Base-by-base conservation (phyloP, 495 filamentous ascomycete genomes). In the Durotheca rogersii region DNA sequence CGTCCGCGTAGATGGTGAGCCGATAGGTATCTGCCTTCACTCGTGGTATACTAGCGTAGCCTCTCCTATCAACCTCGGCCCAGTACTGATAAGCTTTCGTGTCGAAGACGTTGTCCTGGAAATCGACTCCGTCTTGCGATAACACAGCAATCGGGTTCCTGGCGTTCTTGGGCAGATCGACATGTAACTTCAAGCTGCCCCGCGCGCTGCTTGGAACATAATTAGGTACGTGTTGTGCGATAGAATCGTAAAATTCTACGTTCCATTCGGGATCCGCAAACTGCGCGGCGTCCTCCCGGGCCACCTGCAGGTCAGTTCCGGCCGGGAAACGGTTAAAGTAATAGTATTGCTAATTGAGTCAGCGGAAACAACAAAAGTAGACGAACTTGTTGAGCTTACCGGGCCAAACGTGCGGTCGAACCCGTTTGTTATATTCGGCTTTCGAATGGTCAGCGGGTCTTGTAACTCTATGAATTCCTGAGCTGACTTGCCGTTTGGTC, bases 401-500 rank as follows among this genome's bases (percentile, higher is more conserved):
- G 78, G 78, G 5, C 78, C 79, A 46, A 82, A 81, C 2, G 78
- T 81, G 19, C 78, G 71, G 55, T 81, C 76, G 57, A 80, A 81
- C 21, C 79, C 80, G 53, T 80, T 53, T 4, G 78, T 81, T 61
- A 82, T 82, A 40, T 81, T 80, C 11, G 80, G 78, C 17, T 62
- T 23, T 48, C 21, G n/a, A 38, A 29, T 7, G 38, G 41, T 62
- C 27, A 62, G 42, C 25, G n/a, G 7, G 7, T 6, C 23, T 11
- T 29, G n/a, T 18, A 7, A 1, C 12, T 5, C 38, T 25, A 9
- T 32, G 9, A 19, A 29, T 15, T 0, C 15, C 20, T 15, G 19
- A 25, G 6, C 17, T n/a, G 9, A 55, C 51, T 55, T 49, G 35
- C 59, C 12, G 76, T 78, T 41, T 74, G 74, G 53, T 78, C 76